Percentiles rank a stretch among this genome's conserved stretches.
Evolutionary conservation across 768 basidiomycete genomes (phyloP).

Genomic region (Chlorophyllum brunneum): DNA sequence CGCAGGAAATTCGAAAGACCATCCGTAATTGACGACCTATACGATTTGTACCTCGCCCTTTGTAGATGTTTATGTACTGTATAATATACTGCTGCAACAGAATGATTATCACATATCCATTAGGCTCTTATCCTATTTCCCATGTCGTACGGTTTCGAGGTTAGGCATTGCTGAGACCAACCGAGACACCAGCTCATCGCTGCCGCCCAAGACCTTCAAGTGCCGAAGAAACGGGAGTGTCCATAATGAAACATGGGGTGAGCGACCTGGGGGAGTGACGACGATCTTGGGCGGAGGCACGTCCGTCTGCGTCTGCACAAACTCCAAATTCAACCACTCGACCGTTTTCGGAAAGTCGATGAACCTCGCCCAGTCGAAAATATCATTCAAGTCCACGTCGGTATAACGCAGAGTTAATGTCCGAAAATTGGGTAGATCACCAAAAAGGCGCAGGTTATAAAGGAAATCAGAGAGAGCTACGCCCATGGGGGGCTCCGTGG

Average conservation of each 20-base stretch:
- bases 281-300: conserved; percentile 1
- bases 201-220: conserved; percentile 11
- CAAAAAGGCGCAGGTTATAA: conserved; percentile 16
- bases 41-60: background rate
- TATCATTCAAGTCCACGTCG: conserved; percentile 18
- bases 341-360: conserved; percentile 19
- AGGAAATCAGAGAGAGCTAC: conserved; percentile 19
- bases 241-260: background rate
- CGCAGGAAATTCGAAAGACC: background rate
- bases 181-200: conserved; percentile 4
- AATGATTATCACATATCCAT: background rate
- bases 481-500: conserved; percentile 14
- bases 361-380: conserved; percentile 19
- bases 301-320: background rate
- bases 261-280: background rate
- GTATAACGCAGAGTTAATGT: conserved; percentile 19
- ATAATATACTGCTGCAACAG: too few relatives aligned
- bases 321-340: conserved; percentile 17
- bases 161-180: conserved; percentile 2
- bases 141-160: background rate
- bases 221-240: conserved; percentile 7
- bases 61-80: background rate
- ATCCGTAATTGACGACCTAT: background rate
- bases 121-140: background rate
- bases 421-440: conserved; percentile 18